Evolutionary conservation across 2,329 filamentous ascomycete species (phyloP), one percentile per base, ranked within the genome.

Genomic region (Diaporthe batatas): DNA sequence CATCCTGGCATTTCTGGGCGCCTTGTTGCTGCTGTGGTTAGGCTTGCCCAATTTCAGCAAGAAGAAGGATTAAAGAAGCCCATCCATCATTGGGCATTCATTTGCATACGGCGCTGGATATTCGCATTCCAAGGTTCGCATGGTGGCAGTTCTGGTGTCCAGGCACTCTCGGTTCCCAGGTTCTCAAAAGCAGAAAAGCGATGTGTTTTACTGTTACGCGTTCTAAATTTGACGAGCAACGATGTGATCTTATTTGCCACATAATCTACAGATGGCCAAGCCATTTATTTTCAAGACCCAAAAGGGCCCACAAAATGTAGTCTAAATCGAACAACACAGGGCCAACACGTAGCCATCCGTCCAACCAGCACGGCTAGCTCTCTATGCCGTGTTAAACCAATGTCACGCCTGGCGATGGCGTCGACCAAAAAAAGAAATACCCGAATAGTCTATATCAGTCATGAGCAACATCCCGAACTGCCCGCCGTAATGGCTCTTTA

Each of bases 1-100:
- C 34, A 83, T 90, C 11, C 80, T 91, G n/a, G 85, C 83, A 0
- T 76, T 90, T 29, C 76, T 90, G 55, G 85, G 75, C 2, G 78
- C 81, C 3, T 82, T 87, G 73, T 75, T 86, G 1, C 71, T 80
- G 0, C 55, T 88, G 12, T 90, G 88, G 88, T 74, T 85, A 23
- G 78, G 82, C 21, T 75, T 89, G 36, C 85, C 85, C 0, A 80
- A 79, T 18, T 80, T 86, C 32, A 78, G 77, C 0, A 78, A 77
- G 0, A 84, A 82, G 79, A 84, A 77, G 67, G 83, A 84, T 18
- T 85, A 75, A 23, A 29, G 2, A 29, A 29, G 29, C 29, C 29
- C 29, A 29, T 29, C 29, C 29, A 29, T 29, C 29, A 29, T 29
- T 29, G 29, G 29, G 29, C 29, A 3, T 29, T 29, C 29, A 29